Evolutionary conservation across 2,329 filamentous ascomycete species (phyloP), one percentile per base, ranked within the genome.

Genomic region (Parastagonospora nodorum): DNA sequence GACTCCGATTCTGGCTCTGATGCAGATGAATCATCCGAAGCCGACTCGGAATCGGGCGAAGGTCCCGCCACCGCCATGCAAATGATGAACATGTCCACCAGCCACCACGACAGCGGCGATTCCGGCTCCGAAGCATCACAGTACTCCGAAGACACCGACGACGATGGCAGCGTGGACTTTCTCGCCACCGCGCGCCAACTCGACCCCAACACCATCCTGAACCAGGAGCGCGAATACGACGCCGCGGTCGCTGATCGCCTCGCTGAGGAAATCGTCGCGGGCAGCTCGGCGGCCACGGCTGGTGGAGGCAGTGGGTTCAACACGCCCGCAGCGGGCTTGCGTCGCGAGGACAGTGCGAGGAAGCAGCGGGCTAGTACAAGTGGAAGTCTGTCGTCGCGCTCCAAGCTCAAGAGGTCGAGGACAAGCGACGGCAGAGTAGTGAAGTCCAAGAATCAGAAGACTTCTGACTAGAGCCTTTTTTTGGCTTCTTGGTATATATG

Each of bases 281-380:
- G 78, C 10, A 79, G 76, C 43, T 78, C 75, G 9, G 78, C 78
- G 2, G 80, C 78, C 0, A 78, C 77, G 2, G 78, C 75, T 4
- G 78, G 77, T 10, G 78, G 78, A 8, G 78, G 78, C 6, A 79
- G 76, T 36, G 78, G 78, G 0, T 79, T 77, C 50, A 75, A 74
- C 32, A 78, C 67, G 38, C 78, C 78, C 11, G 49, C 24, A 4
- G 14, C 45, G n/a, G 33, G 24, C 16, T 24, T 52, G 5, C 50
- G 12, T 38, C 40, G 10, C 33, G 29, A 14, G 38, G 15, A 37
- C 15, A 37, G 40, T 12, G 35, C 30, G 30, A 10, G 30, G 14
- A 40, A 30, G 14, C 46, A 47, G 41, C 35, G 32, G 14, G 31
- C 48, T 16, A 61, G 53, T 44, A 53, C 49, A 8, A 58, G 58